These are phyloP conservation scores for Pseudozyma pruni DNA, from an alignment of 1,284 basidiomycete genomes.

Conservation along the genomic window DNA sequence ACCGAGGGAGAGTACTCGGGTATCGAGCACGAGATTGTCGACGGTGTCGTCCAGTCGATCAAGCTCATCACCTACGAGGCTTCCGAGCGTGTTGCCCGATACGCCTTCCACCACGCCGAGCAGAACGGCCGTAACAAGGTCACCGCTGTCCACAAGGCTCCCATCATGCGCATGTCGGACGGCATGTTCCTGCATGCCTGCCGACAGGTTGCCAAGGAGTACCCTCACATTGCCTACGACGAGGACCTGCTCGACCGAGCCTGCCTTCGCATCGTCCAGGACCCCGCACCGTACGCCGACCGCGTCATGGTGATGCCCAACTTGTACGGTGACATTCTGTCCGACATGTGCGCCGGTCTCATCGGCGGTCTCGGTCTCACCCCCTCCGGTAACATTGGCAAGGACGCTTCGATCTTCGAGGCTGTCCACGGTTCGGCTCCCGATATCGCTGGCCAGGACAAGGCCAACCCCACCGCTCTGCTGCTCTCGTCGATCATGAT, in stretches of 20 bases:
- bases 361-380: conserved; percentile 98
- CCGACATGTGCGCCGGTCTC: conserved; percentile 98
- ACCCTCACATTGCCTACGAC: conserved; percentile 90
- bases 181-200: conserved; percentile 99
- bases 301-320: conserved; percentile 99
- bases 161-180: conserved; percentile 99
- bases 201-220: conserved; percentile 94
- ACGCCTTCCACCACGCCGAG: conserved; percentile 97
- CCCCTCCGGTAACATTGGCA: conserved; percentile 96
- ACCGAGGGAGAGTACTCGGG: conserved; percentile 99
- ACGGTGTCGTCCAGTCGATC: conserved; percentile 99
- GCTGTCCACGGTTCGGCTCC: conserved; percentile 85
- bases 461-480: conserved; percentile 97
- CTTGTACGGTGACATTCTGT: conserved; percentile 95
- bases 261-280: conserved; percentile 83
- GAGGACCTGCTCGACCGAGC: conserved; percentile 97
- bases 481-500: conserved; percentile 94
- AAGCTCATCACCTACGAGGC: conserved; percentile 99
- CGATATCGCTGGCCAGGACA: conserved; percentile 76
- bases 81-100: conserved; percentile 96
- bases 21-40: conserved; percentile 96
- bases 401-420: conserved; percentile 99
- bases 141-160: conserved; percentile 99
- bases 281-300: conserved; percentile 92
- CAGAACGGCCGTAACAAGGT: conserved; percentile 88